Percentiles rank a stretch among this genome's conserved stretches.
Evolutionary conservation across 202 grass and related monocot species (phyloP).

Genomic region (Elaeis oleifera): DNA sequence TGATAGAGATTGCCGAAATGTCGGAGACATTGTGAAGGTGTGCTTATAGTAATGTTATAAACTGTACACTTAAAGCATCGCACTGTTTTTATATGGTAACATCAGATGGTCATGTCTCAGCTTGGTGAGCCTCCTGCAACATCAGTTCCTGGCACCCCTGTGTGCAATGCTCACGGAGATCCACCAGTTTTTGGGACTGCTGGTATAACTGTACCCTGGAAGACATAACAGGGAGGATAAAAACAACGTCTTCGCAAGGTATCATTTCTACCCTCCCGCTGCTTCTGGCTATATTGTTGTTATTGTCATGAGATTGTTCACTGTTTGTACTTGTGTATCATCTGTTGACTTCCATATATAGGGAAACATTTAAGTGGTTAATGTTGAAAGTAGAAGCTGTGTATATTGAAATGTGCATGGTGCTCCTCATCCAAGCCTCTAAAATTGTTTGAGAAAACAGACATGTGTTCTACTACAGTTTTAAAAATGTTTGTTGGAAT

Average conservation of each 20-base stretch:
- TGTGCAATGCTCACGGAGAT: constrained; percentile 74
- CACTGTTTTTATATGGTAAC: neutral
- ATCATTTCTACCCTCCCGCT: constrained; percentile 20
- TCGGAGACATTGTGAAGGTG: constrained; percentile 89
- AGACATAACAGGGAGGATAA: constrained; percentile 88
- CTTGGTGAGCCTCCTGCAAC: constrained; percentile 73
- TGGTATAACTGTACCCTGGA: constrained; percentile 95
- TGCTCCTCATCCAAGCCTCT: too few species aligned
- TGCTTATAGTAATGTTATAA: neutral
- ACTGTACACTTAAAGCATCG: too few species aligned
- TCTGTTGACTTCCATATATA: too few species aligned
- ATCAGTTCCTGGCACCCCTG: constrained; percentile 38
- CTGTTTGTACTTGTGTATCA: too few species aligned
- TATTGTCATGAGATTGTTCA: too few species aligned
- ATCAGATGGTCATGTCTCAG: constrained; percentile 32
- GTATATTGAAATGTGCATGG: too few species aligned
- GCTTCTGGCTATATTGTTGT: neutral
- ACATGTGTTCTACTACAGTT: too few species aligned
- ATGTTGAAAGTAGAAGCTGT: too few species aligned
- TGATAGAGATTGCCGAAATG: constrained; percentile 75
- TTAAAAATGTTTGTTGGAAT: too few species aligned
- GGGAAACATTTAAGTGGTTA: too few species aligned
- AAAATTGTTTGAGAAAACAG: too few species aligned
- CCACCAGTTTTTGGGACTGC: constrained; percentile 87
- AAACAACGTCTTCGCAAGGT: constrained; percentile 97